These are phyloP conservation scores for Corynespora cassiicola DNA, from an alignment of 2,329 filamentous ascomycete species.

Conservation along the genomic window DNA sequence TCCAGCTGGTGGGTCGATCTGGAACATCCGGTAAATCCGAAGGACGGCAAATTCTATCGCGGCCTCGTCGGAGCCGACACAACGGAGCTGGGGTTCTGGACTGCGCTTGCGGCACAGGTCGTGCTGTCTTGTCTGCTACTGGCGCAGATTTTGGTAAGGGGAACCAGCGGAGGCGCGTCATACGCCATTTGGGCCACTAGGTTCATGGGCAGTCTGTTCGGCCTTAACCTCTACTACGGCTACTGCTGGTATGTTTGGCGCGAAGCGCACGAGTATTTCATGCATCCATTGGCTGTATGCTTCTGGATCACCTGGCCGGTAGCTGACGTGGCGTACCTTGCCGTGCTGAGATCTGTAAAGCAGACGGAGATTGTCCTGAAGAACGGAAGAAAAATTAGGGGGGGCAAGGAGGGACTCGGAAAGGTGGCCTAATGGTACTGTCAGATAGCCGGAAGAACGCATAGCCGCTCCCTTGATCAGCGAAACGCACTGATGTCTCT, in stretches of 20 bases:
- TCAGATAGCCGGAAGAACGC: too few species aligned
- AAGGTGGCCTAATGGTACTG: too few species aligned
- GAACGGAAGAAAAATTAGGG: slow-evolving; percentile 7
- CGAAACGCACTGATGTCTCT: too few species aligned
- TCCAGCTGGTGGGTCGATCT: slow-evolving; percentile 56
- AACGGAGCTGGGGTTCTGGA: slow-evolving; percentile 60
- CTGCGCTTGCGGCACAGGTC: slow-evolving; percentile 54
- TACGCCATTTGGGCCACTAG: slow-evolving; percentile 83
- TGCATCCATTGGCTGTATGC: slow-evolving; percentile 52
- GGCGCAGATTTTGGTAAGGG: slow-evolving; percentile 54
- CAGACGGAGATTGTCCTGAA: slow-evolving; percentile 4
- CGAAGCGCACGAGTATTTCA: slow-evolving; percentile 57
- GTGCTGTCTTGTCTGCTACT: slow-evolving; percentile 49
- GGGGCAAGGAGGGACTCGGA: too few species aligned
- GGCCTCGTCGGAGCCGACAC: slow-evolving; percentile 53
- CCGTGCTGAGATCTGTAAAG: slow-evolving; percentile 42
- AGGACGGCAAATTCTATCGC: slow-evolving; percentile 40
- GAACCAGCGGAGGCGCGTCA: slow-evolving; percentile 57
- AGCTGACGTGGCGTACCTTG: slow-evolving; percentile 55
- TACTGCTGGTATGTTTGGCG: slow-evolving; percentile 58
- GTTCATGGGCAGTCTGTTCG: slow-evolving; percentile 78
- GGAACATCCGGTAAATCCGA: slow-evolving; percentile 56
- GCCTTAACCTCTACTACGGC: slow-evolving; percentile 59
- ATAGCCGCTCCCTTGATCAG: too few species aligned
- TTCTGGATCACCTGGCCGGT: slow-evolving; percentile 49